Conservation (phyloP, 495 filamentous ascomycete genomes). For the Penicillium antarcticum region DNA sequence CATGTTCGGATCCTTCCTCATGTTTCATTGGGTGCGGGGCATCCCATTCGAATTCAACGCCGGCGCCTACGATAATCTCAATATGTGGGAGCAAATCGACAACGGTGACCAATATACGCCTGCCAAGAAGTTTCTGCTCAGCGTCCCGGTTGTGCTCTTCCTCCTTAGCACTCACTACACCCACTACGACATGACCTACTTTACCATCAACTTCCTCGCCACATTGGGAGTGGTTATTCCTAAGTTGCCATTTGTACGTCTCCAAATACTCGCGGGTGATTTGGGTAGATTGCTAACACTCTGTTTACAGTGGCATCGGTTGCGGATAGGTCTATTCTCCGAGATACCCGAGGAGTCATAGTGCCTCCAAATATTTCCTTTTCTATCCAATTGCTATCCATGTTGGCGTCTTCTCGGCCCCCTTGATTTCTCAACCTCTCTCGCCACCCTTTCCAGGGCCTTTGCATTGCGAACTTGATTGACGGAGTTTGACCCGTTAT, state of each 20-base stretch:
- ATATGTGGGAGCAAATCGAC: constrained; percentile 99
- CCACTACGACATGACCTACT: constrained; percentile 93
- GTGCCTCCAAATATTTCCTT: constrained; percentile 16
- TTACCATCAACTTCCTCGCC: constrained; percentile 93
- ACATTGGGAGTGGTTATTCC: constrained; percentile 90
- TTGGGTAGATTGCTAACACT: constrained; percentile 18
- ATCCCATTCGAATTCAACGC: constrained; percentile 99
- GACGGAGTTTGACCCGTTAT: constrained; percentile 18
- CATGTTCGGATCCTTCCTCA: constrained; percentile 97
- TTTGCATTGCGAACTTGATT: constrained; percentile 27
- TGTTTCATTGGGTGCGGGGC: constrained; percentile 98
- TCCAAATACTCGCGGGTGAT: background rate
- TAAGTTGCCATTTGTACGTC: constrained; percentile 87
- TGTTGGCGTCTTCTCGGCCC: constrained; percentile 20
- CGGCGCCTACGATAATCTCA: constrained; percentile 98
- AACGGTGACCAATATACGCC: constrained; percentile 98
- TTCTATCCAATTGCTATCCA: constrained; percentile 12
- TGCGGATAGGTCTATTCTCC: constrained; percentile 49
- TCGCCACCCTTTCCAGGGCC: constrained; percentile 8
- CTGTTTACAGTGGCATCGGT: constrained; percentile 38
- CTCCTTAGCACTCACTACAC: constrained; percentile 97
- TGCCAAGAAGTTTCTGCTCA: constrained; percentile 95
- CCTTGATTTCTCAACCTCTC: constrained; percentile 3
- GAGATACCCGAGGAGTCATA: constrained; percentile 43
- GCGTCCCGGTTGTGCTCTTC: constrained; percentile 90